These are phyloP conservation scores for Sphaerulina musiva DNA, from an alignment of 2,329 filamentous ascomycete species.

Conservation along the genomic window DNA sequence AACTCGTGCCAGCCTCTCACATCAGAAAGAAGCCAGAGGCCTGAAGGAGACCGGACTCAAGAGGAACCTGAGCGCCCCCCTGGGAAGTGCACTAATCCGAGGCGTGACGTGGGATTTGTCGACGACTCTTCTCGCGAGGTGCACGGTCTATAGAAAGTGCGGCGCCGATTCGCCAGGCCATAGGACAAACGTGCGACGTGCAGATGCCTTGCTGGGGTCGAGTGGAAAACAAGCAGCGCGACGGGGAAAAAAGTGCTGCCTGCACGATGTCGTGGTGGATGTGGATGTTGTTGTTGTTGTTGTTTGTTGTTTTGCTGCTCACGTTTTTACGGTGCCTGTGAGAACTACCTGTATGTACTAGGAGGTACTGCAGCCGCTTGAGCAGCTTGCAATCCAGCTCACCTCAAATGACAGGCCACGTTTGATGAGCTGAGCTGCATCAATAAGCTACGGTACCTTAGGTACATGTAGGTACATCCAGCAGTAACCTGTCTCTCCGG, in stretches of 20 bases:
- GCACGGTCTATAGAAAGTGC: neutral
- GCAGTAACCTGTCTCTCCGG: neutral
- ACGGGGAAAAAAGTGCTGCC: neutral
- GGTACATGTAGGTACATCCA: neutral
- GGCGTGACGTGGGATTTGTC: constrained; percentile 2
- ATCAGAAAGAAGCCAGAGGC: too few relatives aligned
- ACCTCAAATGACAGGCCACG: neutral
- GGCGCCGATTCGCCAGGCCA: neutral
- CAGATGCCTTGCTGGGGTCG: neutral
- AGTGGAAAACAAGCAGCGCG: neutral
- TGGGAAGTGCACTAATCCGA: neutral
- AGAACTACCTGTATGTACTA: too few relatives aligned
- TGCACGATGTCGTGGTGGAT: neutral
- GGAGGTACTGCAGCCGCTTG: too few relatives aligned
- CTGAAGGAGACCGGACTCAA: neutral
- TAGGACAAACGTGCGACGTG: neutral
- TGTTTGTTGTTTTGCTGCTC: neutral
- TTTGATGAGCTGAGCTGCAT: neutral
- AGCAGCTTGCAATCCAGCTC: too few relatives aligned
- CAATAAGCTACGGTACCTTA: neutral
- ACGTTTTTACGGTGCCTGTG: too few relatives aligned
- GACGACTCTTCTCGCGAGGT: neutral
- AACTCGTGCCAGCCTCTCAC: neutral
- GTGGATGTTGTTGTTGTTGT: neutral
- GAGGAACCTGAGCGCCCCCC: neutral